Conservation (phyloP, 495 filamentous ascomycete genomes). For the Podospora pseudopauciseta region DNA sequence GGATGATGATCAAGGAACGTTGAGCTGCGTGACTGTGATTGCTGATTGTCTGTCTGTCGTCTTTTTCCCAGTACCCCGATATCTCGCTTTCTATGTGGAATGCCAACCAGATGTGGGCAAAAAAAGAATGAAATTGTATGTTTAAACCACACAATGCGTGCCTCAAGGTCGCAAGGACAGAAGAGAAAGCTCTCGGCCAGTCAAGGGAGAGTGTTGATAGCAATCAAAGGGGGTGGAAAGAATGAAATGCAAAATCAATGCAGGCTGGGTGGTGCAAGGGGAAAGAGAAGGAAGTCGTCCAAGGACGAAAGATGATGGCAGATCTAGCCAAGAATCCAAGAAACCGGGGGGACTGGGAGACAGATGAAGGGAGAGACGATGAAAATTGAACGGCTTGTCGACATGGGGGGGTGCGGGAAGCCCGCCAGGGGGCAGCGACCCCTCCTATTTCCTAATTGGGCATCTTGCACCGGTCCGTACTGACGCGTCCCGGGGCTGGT, state of each 20-base stretch:
- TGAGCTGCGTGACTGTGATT: background rate
- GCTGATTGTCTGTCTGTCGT: background rate
- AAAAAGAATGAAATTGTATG: conserved; percentile 10
- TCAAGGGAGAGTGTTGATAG: background rate
- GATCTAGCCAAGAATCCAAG: conserved; percentile 5
- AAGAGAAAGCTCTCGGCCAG: background rate
- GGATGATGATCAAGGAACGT: background rate
- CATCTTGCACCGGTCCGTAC: conserved; percentile 2
- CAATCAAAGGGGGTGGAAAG: background rate
- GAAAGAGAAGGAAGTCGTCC: background rate
- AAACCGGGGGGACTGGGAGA: conserved; percentile 1
- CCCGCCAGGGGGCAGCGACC: background rate
- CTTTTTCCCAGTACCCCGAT: background rate
- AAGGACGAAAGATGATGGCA: background rate
- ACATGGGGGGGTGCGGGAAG: background rate
- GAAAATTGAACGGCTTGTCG: background rate
- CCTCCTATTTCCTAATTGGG: background rate
- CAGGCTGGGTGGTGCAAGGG: background rate
- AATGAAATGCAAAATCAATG: background rate
- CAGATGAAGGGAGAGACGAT: conserved; percentile 3
- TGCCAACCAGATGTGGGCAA: background rate
- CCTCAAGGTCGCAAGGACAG: background rate
- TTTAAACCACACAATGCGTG: background rate
- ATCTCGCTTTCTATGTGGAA: background rate
- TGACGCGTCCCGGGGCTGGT: background rate